Conservation (phyloP, 1,284 basidiomycete species). For the Pascua guehoae region DNA sequence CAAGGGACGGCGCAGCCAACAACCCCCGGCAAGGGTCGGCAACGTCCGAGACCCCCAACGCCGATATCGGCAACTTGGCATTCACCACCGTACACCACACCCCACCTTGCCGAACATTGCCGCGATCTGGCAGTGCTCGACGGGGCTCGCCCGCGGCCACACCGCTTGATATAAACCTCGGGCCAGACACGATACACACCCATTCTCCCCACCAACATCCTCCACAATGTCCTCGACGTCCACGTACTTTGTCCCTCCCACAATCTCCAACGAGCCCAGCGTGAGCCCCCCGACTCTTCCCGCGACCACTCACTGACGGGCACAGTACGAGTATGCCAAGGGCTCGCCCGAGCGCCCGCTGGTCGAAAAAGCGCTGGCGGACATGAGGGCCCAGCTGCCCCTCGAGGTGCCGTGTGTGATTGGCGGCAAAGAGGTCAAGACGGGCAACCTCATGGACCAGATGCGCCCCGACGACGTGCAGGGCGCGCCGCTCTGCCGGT, state of each 20-base stretch:
- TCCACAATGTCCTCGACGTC: constrained; percentile 1
- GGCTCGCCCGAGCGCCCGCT: constrained; percentile 73
- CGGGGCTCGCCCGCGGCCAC: too few relatives aligned
- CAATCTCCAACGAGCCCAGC: constrained; percentile 85
- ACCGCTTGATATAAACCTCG: too few relatives aligned
- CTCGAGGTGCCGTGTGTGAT: constrained; percentile 90
- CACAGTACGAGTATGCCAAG: constrained; percentile 64
- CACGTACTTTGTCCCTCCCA: constrained; percentile 50
- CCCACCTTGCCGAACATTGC: too few relatives aligned
- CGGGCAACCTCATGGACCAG: constrained; percentile 48
- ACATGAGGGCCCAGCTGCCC: constrained; percentile 78
- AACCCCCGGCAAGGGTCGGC: too few relatives aligned
- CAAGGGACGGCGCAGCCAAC: too few relatives aligned
- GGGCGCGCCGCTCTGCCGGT: constrained; percentile 75
- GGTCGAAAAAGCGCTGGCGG: constrained; percentile 67
- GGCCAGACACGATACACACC: too few relatives aligned
- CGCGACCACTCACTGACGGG: background rate
- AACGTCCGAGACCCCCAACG: too few relatives aligned
- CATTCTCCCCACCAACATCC: background rate
- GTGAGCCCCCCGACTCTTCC: constrained; percentile 51
- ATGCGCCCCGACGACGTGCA: constrained; percentile 76
- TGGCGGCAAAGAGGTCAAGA: constrained; percentile 69
- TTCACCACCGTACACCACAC: too few relatives aligned
- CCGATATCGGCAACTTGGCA: too few relatives aligned
- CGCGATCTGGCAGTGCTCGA: too few relatives aligned